A percentile compares a stretch with the other conserved stretches of the same genome.
Evolutionary conservation across 192 early-diverging fungal genomes (phyloP).

Genomic region (Linnemannia elongata): DNA sequence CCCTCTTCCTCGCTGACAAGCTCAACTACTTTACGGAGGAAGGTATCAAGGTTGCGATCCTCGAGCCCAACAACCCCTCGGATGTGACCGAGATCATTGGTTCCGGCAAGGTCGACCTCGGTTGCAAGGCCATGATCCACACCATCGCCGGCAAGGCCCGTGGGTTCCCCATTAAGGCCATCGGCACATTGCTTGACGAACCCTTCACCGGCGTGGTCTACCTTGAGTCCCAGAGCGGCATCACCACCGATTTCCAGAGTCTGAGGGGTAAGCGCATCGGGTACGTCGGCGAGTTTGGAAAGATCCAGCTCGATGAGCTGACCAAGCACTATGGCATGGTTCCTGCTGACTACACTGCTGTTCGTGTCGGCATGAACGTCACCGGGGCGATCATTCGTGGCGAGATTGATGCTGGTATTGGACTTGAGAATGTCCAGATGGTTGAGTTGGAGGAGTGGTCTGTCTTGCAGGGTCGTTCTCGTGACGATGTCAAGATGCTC

Average conservation of each 20-base stretch:
- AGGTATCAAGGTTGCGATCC: slow-evolving; percentile 74
- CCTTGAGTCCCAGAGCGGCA: slow-evolving; percentile 62
- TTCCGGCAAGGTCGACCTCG: slow-evolving; percentile 71
- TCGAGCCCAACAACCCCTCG: slow-evolving; percentile 74
- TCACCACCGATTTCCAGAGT: slow-evolving; percentile 68
- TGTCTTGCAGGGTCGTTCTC: slow-evolving; percentile 58
- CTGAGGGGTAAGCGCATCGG: slow-evolving; percentile 71
- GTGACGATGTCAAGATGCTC: slow-evolving; percentile 70
- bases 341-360: slow-evolving; percentile 65
- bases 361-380: slow-evolving; percentile 80
- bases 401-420: slow-evolving; percentile 74
- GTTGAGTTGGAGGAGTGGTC: slow-evolving; percentile 74
- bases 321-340: slow-evolving; percentile 69
- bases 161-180: slow-evolving; percentile 73
- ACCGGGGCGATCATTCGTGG: slow-evolving; percentile 69
- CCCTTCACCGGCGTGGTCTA: slow-evolving; percentile 77
- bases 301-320: slow-evolving; percentile 73
- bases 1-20: slow-evolving; percentile 75
- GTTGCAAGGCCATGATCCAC: slow-evolving; percentile 80
- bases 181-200: slow-evolving; percentile 75
- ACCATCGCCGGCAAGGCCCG: slow-evolving; percentile 76
- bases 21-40: slow-evolving; percentile 69
- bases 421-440: slow-evolving; percentile 75
- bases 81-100: slow-evolving; percentile 78
- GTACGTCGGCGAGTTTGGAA: slow-evolving; percentile 76